A percentile compares a stretch with the other conserved stretches of the same genome.
Conservation (phyloP, 306 rosid genomes). For the Lathyrus aphaca region DNA sequence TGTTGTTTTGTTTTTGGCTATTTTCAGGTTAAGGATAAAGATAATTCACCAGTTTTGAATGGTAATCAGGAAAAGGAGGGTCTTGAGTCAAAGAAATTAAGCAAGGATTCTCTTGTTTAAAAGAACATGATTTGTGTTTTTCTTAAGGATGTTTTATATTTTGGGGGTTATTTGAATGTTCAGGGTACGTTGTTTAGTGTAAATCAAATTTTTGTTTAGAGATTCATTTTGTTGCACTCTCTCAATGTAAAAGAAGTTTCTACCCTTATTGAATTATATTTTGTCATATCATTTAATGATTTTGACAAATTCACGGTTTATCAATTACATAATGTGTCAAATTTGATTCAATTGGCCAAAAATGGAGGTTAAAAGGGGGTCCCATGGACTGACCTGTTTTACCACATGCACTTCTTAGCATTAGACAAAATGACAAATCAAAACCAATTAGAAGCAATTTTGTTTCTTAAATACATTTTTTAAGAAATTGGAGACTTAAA, state of each 20-base stretch:
- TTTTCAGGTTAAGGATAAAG: conserved; percentile 74
- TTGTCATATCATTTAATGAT: neutral
- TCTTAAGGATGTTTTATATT: conserved; percentile 32
- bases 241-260: conserved; percentile 3
- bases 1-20: conserved; percentile 1
- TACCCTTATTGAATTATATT: neutral
- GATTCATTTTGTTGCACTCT: conserved; percentile 13
- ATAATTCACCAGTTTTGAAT: conserved; percentile 58
- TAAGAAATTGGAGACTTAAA: too few species aligned
- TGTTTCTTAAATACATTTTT: too few species aligned
- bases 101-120: conserved; percentile 80
- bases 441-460: too few species aligned
- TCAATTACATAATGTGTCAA: neutral
- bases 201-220: conserved; percentile 55
- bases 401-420: too few species aligned
- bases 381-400: too few species aligned
- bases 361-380: too few species aligned
- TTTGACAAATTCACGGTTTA: conserved; percentile 10
- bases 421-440: too few species aligned
- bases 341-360: too few species aligned
- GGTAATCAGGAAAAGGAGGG: conserved; percentile 70
- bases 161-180: conserved; percentile 39
- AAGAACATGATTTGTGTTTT: conserved; percentile 22
- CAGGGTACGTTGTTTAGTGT: conserved; percentile 42
- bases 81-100: conserved; percentile 71